These are phyloP conservation scores for Daedalea quercina DNA, from an alignment of 768 basidiomycete species.

Conservation along the genomic window DNA sequence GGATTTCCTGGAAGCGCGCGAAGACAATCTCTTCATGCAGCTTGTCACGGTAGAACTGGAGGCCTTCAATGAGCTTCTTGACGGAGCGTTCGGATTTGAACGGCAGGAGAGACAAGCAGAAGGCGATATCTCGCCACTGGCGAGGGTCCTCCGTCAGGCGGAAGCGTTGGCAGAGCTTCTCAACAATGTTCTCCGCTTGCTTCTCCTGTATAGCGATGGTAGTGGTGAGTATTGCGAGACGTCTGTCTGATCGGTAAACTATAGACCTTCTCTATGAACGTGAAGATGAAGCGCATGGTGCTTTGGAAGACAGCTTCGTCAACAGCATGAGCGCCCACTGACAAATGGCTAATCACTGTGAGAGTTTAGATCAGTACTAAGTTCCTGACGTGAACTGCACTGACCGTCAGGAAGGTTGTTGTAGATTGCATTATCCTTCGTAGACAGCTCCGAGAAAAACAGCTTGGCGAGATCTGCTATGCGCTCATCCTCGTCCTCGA, in stretches of 20 bases:
- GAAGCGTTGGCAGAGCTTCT: constrained; percentile 97
- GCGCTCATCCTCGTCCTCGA: constrained; percentile 83
- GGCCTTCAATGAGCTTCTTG: constrained; percentile 90
- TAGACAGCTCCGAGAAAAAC: constrained; percentile 94
- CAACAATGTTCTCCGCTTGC: constrained; percentile 95
- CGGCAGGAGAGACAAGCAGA: constrained; percentile 87
- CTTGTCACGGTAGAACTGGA: constrained; percentile 95
- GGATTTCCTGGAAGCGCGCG: constrained; percentile 79
- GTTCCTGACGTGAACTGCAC: constrained; percentile 17
- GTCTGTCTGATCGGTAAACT: constrained; percentile 15
- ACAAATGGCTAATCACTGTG: constrained; percentile 90
- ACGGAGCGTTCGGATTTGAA: constrained; percentile 97
- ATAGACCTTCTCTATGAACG: constrained; percentile 96
- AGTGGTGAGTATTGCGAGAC: too few species aligned
- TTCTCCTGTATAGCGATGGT: constrained; percentile 59
- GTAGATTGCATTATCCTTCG: constrained; percentile 98
- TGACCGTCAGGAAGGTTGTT: constrained; percentile 95
- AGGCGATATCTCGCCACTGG: constrained; percentile 98
- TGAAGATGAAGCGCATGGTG: constrained; percentile 93
- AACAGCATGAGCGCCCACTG: constrained; percentile 84
- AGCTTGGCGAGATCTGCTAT: constrained; percentile 94
- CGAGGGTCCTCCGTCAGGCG: constrained; percentile 79
- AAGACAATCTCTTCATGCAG: constrained; percentile 83
- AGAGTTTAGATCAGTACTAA: neutral
- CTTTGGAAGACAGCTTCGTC: constrained; percentile 89